Evolutionary conservation across 257 asterid genomes (phyloP), one percentile per base, ranked within the genome.

Genomic region (Lycium ferocissimum): DNA sequence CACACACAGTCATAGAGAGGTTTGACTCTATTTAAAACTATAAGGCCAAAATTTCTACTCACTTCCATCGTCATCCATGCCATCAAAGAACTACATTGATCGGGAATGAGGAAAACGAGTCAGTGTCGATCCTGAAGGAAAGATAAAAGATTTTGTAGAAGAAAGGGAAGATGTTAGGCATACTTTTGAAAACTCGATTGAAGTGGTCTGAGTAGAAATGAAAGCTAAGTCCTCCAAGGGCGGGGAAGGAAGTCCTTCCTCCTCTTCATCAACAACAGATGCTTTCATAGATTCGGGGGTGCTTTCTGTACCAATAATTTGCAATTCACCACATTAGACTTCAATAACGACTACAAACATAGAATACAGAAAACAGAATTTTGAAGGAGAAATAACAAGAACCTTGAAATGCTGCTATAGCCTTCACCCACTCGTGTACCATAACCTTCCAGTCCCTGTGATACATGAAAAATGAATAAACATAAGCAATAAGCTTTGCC

Each of bases 41-140:
- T 26, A 84, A 86, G 88, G 86, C 69, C 51, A 75, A 70, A 86
- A 83, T 53, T 83, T 72, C 81, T 91, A 96, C 99, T 96, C 97
- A 96, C 99, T 96, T 92, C 97, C 98, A 82, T 95, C 95, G 75
- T 94, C 98, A 83, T 96, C 99, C 96, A 96, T 93, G 89, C 95
- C 97, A 45, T 96, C 99, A 85, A 96, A 96, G 93, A 96, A 92
- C 99, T 96, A 83, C 84, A 33, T 83, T 53, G 7, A 56, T 83
- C 89, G 78, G 87, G 87, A 81, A 3, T 57, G 20, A 37, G 49
- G 86, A 89, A 40, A 81, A 15, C 11, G 37, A 79, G 84, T 93
- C 86, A 91, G 90, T 79, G 67, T 47, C 58, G 62, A 37, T 75
- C 10, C 15, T 43, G 53, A 84, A 67, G 49, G 63, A 70, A 82